A percentile compares a stretch with the other conserved stretches of the same genome.
Evolutionary conservation across 1,284 basidiomycete genomes (phyloP).

Genomic region (Boletus sp.): DNA sequence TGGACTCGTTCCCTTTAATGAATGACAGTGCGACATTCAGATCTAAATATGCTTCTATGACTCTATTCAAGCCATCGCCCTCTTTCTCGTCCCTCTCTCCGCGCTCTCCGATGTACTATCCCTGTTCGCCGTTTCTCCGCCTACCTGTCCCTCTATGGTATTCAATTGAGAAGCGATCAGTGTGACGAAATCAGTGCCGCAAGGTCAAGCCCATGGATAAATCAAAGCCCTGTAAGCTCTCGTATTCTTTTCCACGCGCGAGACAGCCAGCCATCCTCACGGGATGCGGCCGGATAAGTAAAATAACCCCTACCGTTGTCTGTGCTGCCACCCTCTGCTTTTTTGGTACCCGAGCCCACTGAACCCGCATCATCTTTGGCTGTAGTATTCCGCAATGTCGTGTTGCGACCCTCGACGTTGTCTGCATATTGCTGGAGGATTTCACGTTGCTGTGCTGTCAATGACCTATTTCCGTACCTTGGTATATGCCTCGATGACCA

Average conservation of each 20-base stretch:
- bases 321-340: constrained; percentile 31
- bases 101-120: constrained; percentile 31
- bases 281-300: constrained; percentile 49
- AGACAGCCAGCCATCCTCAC: constrained; percentile 61
- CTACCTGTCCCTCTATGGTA: constrained; percentile 22
- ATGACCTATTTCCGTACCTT: constrained; percentile 49
- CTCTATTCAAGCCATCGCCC: constrained; percentile 39
- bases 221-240: constrained; percentile 67
- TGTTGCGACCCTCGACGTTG: constrained; percentile 74
- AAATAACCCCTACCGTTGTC: constrained; percentile 74
- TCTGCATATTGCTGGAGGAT: constrained; percentile 91
- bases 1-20: constrained; percentile 9
- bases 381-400: constrained; percentile 23
- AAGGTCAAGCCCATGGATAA: constrained; percentile 37
- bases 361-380: constrained; percentile 23
- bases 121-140: constrained; percentile 17
- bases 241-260: constrained; percentile 63
- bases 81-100: constrained; percentile 36
- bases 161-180: constrained; percentile 34
- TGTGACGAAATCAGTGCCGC: constrained; percentile 40
- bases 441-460: constrained; percentile 81
- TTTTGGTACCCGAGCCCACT: constrained; percentile 23
- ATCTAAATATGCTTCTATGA: constrained; percentile 33
- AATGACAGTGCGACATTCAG: constrained; percentile 9
- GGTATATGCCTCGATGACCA: constrained; percentile 16